Percentiles rank a stretch among this genome's conserved stretches.
Evolutionary conservation across 202 grass and related monocot species (phyloP).

Genomic region (Setaria viridis): DNA sequence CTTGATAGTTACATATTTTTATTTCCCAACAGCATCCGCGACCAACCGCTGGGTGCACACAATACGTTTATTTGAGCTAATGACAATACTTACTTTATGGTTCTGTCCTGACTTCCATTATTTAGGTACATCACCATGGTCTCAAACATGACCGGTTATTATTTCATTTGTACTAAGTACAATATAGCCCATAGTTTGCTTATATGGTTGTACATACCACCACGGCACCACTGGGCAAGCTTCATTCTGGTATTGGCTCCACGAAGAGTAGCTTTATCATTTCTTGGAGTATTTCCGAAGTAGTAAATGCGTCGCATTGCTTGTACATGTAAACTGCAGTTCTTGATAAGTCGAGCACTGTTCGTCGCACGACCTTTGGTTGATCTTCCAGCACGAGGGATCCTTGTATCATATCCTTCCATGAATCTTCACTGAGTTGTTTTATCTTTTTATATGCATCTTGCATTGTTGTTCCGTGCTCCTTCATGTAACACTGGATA

Average conservation of each 20-base stretch:
- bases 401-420: slow-evolving; percentile 24
- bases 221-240: no score
- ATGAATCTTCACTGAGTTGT: slow-evolving; percentile 20
- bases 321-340: background rate
- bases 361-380: background rate
- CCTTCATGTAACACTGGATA: slow-evolving; percentile 36
- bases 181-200: background rate
- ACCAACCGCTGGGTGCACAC: background rate
- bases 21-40: background rate
- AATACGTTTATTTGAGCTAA: background rate
- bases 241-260: background rate
- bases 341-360: background rate
- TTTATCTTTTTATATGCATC: slow-evolving; percentile 13
- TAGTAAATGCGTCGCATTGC: background rate
- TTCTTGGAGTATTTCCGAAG: background rate
- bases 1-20: background rate
- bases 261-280: background rate
- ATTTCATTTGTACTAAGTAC: background rate
- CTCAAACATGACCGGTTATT: background rate
- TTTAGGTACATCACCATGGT: background rate
- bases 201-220: background rate
- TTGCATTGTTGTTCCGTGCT: slow-evolving; percentile 23
- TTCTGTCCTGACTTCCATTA: background rate
- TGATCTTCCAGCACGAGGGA: background rate
- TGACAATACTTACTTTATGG: background rate